Base-by-base conservation (phyloP, 179 eudicot species). In the Drosera spatulata region DNA sequence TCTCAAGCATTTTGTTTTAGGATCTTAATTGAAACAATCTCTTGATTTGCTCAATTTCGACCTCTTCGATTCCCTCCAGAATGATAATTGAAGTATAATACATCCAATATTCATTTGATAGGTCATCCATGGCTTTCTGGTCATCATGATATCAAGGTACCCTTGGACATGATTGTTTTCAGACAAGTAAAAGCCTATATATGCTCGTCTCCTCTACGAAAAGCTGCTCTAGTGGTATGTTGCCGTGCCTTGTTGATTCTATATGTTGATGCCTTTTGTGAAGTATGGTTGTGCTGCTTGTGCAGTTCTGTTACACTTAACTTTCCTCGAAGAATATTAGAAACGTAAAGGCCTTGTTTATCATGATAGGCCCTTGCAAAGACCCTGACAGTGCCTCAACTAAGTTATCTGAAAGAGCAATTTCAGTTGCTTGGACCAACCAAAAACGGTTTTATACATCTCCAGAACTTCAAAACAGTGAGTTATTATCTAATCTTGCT, bases 71-170 rank as follows among this genome's bases (percentile, higher is more conserved):
- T 22, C 33, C 33, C 33, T 22, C 33, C 33, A 22, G 33, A 22
- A 22, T 22, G 33, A 22, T 22, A 22, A 22, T 22, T 22, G 33
- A 22, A 22, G 33, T 22, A 22, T 22, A 22, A 22, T 22, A 22
- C 33, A 22, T 22, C 33, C 33, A 22, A 0, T 22, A 0, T 22
- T 22, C 33, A 22, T 22, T 22, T 22, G 33, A 22, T 64, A 82
- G 91, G 91, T 78, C 91, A 85, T 78, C 91, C 87, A 54, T 85
- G 91, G 91, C 77, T 85, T 58, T 59, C 74, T 7, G 58, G 69
- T 52, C 70, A 70, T 64, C 83, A 68, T 48, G 85, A 85, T 61
- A 61, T 71, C 62, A 82, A 80, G 72, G 72, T 82, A 50, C 87
- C 91, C 56, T 61, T 82, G 72, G 91, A 85, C 67, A 80, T 80